Conservation (phyloP, 1,284 basidiomycete species). For the Volvariella volvacea region DNA sequence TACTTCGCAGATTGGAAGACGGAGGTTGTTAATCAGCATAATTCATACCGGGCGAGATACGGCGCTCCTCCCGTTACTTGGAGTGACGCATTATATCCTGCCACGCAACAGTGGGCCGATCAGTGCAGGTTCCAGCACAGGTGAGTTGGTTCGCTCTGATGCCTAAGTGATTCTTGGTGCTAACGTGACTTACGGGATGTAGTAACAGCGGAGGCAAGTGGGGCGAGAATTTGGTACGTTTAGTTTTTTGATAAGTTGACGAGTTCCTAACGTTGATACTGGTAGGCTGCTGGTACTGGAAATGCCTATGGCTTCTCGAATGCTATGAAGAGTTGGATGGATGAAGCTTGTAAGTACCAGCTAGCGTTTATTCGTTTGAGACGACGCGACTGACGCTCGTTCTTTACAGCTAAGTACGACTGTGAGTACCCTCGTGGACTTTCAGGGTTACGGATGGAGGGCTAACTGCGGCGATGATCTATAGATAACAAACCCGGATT, state of each 20-base stretch:
- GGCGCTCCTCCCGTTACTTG: slow-evolving; percentile 11
- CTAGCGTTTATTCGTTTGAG: neutral
- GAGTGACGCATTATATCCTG: slow-evolving; percentile 11
- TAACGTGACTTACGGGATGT: neutral
- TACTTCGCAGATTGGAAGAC: slow-evolving; percentile 2
- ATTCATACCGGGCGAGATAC: slow-evolving; percentile 8
- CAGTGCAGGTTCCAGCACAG: slow-evolving; percentile 13
- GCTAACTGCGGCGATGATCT: neutral
- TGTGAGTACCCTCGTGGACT: neutral
- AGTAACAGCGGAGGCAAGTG: slow-evolving; percentile 9
- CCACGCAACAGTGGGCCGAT: slow-evolving; percentile 10
- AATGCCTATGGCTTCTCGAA: neutral
- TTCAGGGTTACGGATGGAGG: neutral
- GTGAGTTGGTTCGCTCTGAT: slow-evolving; percentile 1
- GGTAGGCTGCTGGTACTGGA: slow-evolving; percentile 10
- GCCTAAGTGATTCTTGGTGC: no score
- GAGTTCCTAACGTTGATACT: no score
- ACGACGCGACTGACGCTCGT: neutral
- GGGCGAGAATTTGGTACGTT: slow-evolving; percentile 13
- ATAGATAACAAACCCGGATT: slow-evolving; percentile 12
- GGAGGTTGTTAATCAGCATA: slow-evolving; percentile 6
- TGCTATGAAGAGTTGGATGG: slow-evolving; percentile 12
- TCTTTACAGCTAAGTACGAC: slow-evolving; percentile 8
- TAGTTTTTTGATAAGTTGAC: no score
- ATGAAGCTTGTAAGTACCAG: slow-evolving; percentile 12